A percentile compares a stretch with the other conserved stretches of the same genome.
These are phyloP conservation scores for Oleoguttula mirabilis DNA, from an alignment of 495 filamentous ascomycete genomes.

Conservation along the genomic window DNA sequence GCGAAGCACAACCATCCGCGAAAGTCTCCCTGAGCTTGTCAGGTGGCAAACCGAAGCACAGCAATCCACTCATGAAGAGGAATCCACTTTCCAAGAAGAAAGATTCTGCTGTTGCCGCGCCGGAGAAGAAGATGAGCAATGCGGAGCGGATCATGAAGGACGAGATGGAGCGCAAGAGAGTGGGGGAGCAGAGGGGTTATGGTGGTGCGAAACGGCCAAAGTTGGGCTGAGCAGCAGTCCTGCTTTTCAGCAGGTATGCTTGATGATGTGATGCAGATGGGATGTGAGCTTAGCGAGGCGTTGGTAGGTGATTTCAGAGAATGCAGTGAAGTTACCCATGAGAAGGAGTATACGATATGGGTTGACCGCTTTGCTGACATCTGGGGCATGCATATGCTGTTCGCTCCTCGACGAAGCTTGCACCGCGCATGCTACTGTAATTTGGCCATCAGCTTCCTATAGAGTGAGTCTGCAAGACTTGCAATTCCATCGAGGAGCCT, in stretches of 20 bases:
- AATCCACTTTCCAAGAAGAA: slow-evolving; percentile 21
- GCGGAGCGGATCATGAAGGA: slow-evolving; percentile 28
- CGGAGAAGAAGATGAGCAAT: slow-evolving; percentile 29
- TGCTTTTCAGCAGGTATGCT: background rate
- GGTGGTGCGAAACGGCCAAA: slow-evolving; percentile 16
- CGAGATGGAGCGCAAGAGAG: slow-evolving; percentile 25
- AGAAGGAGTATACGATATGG: too few species aligned
- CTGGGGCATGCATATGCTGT: too few species aligned
- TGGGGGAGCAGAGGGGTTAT: slow-evolving; percentile 5
- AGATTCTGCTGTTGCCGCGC: background rate
- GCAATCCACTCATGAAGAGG: slow-evolving; percentile 24
- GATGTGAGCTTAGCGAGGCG: slow-evolving; percentile 7
- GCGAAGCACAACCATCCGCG: slow-evolving; percentile 4
- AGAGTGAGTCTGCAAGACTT: too few species aligned
- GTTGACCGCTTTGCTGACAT: too few species aligned
- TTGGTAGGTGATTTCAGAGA: slow-evolving; percentile 3
- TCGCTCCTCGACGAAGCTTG: too few species aligned
- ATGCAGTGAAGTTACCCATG: background rate
- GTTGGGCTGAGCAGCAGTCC: slow-evolving; percentile 1
- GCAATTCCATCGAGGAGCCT: too few species aligned
- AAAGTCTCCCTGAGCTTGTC: slow-evolving; percentile 19
- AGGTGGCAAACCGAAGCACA: slow-evolving; percentile 20
- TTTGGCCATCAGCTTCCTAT: too few species aligned
- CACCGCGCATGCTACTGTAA: too few species aligned
- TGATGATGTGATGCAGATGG: too few species aligned